Percentiles rank a stretch among this genome's conserved stretches.
phyloP scores from a whole-genome alignment of 345 rosid species.

The Citrus mangshanensis region DNA sequence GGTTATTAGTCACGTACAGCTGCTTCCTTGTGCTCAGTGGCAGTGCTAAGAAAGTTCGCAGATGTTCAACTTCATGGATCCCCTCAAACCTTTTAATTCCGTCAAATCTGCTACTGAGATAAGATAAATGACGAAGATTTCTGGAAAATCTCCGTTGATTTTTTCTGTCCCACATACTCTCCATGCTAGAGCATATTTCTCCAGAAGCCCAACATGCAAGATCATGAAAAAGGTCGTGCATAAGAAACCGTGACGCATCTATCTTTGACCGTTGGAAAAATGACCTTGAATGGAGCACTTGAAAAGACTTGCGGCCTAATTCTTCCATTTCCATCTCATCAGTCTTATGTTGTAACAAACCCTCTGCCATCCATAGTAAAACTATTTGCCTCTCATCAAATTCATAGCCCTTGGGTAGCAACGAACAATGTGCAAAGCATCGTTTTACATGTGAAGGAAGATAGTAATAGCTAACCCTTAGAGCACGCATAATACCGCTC shows the following conservation, averaged over 20 bases:
- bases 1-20: too few species aligned
- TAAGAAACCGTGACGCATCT: not conserved
- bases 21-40: too few species aligned
- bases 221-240: not conserved
- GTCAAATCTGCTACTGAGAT: not conserved
- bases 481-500: too few species aligned
- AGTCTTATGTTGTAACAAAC: too few species aligned
- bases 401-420: constrained; percentile 5
- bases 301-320: too few species aligned
- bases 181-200: not conserved
- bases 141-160: not conserved
- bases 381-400: not conserved
- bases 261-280: too few species aligned
- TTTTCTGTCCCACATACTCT: not conserved
- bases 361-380: not conserved
- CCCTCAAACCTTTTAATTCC: not conserved
- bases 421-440: not conserved
- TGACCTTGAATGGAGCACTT: too few species aligned
- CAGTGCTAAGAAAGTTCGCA: constrained; percentile 3
- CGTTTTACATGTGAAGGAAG: too few species aligned
- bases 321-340: too few species aligned
- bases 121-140: not conserved
- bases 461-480: too few species aligned
- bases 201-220: not conserved
- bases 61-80: not conserved